Base-by-base conservation (phyloP, 2,329 filamentous ascomycete genomes). In the Nothopassalora personata region DNA sequence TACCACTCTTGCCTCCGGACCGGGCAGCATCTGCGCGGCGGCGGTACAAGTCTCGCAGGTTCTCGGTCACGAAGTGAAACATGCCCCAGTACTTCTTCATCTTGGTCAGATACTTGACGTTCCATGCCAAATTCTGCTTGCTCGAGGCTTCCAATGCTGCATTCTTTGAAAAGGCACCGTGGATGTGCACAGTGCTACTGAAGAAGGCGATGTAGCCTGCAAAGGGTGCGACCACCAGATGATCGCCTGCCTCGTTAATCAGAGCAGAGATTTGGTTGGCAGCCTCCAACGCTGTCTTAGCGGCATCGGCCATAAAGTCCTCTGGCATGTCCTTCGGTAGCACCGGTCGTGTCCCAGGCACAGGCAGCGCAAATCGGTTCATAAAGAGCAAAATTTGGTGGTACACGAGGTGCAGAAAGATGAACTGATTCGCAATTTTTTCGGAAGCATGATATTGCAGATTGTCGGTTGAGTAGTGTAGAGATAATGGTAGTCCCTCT, bases 41-140 rank as follows among this genome's bases (percentile, higher is more conserved):
- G 54, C 89, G 85, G 71, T 96, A 99, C 61, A 95, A 86, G 56
- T 93, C 89, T 60, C 94, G 91, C 36, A 97, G 81, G 68, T 93
- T 94, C 71, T 97, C 92, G 0, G 91, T 88, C 83, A 97, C 92
- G 77, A 91, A 97, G 72, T 96, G 90, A 71, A 97, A 97, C 88
- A 97, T 96, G 60, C 93, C 94, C 94, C 94, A 99, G 69, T 94
- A 92, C 60, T 90, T 90, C 79, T 96, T 97, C 90, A 97, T 96
- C 74, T 90, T 94, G 56, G 88, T 88, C 48, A 99, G 77, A 68
- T 94, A 97, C 69, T 88, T 90, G 68, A 97, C 88, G 65, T 96
- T 97, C 64, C 87, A 89, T 0, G 89, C 86, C 15, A 97, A 79
- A 68, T 96, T 92, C 64, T 86, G 85, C 75, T 95, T 96, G 8